Base-by-base conservation (phyloP, 129 eudicot species). In the Smallanthus sonchifolius region DNA sequence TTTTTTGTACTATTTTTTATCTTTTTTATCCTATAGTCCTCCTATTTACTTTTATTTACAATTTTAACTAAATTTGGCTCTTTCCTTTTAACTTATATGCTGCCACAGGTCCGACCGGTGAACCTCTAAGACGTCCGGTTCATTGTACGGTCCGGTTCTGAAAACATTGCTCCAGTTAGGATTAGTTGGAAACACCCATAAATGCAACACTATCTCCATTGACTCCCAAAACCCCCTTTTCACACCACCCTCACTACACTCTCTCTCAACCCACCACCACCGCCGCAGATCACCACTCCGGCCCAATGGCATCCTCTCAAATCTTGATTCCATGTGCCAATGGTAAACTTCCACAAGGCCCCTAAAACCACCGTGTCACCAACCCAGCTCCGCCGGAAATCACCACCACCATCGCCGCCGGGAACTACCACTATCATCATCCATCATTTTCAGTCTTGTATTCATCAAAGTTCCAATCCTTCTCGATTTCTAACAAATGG, bases 241-340 rank as follows among this genome's bases (percentile, higher is more conserved):
- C 83, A 77, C 81, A 78, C 74, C 55, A 11, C 44, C 62, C 77
- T 71, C 78, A 72, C 82, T 71, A 49, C 61, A 71, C 61, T 79
- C 56, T 62, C 64, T 57, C 49, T 4, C 66, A n/a, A 15, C 60
- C n/a, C 69, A 17, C 47, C 76, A 2, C 24, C 55, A 4, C 69
- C 57, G 28, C 48, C 19, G 48, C 2, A 48, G 52, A 72, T 43
- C 57, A 15, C 44, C 15, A 16, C 67, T 62, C 28, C 51, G 3
- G 4, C 49, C 49, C 15, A 44, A 44, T 44, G 49, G 14, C 49
- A 44, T 11, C 13, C 65, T 43, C 24, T 39, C 34, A 24, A 37
- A 17, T 63, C 51, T 38, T 39, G 11, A 51, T 66, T 28, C 52
- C 36, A 42, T 24, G 9, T 52, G 39, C 20, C 44, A 65, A 45